Evolutionary conservation across 192 early-diverging fungal genomes (phyloP), one percentile per base, ranked within the genome.

Genomic region (Paraglomus occultum): DNA sequence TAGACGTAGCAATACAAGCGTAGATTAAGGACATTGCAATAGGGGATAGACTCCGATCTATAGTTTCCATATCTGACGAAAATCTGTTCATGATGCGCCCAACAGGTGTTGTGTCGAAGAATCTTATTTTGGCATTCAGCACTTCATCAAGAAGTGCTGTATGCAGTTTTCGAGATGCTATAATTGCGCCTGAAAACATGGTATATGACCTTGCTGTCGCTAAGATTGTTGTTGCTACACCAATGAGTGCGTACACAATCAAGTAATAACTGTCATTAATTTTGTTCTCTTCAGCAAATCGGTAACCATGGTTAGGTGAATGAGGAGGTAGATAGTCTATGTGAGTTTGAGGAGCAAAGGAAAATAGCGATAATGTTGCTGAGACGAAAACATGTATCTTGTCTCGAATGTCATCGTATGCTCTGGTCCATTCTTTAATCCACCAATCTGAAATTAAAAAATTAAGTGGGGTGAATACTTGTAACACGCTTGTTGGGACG

Each of bases 91-190:
- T 23, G 39, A 90, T 88, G 8, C 79, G 71, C 31, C 77, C 76
- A 15, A 92, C 80, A 8, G 95, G 95, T n/a, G 91, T 94, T 17
- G 87, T 87, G 70, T 95, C 94, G 75, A 92, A 97, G 84, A 95
- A 97, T 20, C 89, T 84, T 42, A 95, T 82, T 71, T 88, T 88
- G 4, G 92, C 89, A 31, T 81, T 84, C 18, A 87, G 69, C 38
- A 93, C 80, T 40, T 82, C 64, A 12, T 71, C 76, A 31, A 92
- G 61, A 23, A 91, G 75, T 20, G 74, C 77, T 20, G 66, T 46
- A 64, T 92, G 91, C 52, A 92, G 55, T 0, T 61, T 70, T 4
- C 76, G 78, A 0, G 87, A 89, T n/a, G 89, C 91, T 4, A 61
- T 43, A 7, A 92, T 52, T 4, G 83, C 82, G 63, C 80, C 79